A percentile compares a stretch with the other conserved stretches of the same genome.
Evolutionary conservation across 208 protist species (phyloP).

Genomic region (Phytomonas sp.): DNA sequence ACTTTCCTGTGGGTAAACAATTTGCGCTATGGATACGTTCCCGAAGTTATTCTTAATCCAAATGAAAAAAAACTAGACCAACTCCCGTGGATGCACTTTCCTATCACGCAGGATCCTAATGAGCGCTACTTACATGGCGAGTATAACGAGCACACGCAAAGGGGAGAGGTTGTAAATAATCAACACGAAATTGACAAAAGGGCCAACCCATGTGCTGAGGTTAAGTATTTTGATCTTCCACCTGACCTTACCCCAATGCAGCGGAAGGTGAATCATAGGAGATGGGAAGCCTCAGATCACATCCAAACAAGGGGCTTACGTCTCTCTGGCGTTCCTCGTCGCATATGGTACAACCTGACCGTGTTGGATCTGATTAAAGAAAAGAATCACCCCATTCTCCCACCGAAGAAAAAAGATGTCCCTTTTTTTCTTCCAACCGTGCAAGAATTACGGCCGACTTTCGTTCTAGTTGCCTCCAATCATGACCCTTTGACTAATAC

Average conservation of each 20-base stretch:
- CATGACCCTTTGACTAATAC: background rate
- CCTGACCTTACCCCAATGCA: slow-evolving; percentile 53
- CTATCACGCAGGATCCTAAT: slow-evolving; percentile 47
- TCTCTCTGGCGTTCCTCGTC: slow-evolving; percentile 58
- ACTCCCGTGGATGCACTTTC: slow-evolving; percentile 69
- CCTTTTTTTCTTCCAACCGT: slow-evolving; percentile 87
- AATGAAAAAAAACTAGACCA: slow-evolving; percentile 28
- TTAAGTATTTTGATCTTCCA: slow-evolving; percentile 54
- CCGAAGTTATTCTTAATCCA: slow-evolving; percentile 57
- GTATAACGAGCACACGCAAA: slow-evolving; percentile 10
- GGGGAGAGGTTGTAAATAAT: background rate
- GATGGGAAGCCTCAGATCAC: slow-evolving; percentile 36
- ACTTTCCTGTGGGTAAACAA: slow-evolving; percentile 85
- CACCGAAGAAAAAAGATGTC: slow-evolving; percentile 86
- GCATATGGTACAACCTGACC: slow-evolving; percentile 74
- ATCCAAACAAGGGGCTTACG: slow-evolving; percentile 52
- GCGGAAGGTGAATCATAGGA: slow-evolving; percentile 22
- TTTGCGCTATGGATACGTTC: slow-evolving; percentile 82
- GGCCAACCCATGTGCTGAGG: slow-evolving; percentile 18
- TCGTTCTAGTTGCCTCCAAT: slow-evolving; percentile 51
- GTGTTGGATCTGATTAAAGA: slow-evolving; percentile 85
- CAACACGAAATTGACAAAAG: slow-evolving; percentile 2
- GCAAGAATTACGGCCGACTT: slow-evolving; percentile 75
- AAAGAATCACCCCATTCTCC: slow-evolving; percentile 83
- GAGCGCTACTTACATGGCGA: slow-evolving; percentile 32